Percentiles rank a stretch among this genome's conserved stretches.
Evolutionary conservation across 805 yeast genomes (phyloP).

Genomic region (Hanseniaspora hatyaiensis): DNA sequence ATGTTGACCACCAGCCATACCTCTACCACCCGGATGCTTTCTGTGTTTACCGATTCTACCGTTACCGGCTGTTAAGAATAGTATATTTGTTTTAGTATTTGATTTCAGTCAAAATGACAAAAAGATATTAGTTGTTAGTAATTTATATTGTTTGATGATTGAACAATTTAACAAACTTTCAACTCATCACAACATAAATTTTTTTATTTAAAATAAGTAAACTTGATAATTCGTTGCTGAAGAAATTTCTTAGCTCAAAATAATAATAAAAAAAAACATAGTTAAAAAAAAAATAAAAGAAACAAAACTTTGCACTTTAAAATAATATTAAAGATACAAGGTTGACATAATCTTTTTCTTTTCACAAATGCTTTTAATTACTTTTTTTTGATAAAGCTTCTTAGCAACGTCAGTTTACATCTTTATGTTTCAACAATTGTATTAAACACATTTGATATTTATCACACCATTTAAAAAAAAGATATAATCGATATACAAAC

Average conservation of each 20-base stretch:
- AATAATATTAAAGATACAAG: background rate
- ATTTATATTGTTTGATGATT: too few relatives aligned
- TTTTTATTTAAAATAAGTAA: too few relatives aligned
- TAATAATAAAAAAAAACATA: background rate
- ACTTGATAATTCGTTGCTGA: too few relatives aligned
- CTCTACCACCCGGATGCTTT: slow-evolving; percentile 99
- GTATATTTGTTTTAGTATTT: slow-evolving; percentile 18
- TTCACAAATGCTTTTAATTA: background rate
- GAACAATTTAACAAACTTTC: too few relatives aligned
- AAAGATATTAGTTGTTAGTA: slow-evolving; percentile 10
- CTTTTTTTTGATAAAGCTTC: background rate
- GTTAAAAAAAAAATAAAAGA: slow-evolving; percentile 1
- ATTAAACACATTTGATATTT: slow-evolving; percentile 3
- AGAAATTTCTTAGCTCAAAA: background rate
- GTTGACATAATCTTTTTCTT: background rate
- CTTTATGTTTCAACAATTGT: background rate
- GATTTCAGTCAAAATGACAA: too few relatives aligned
- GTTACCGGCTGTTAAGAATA: slow-evolving; percentile 72
- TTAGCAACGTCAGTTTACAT: background rate
- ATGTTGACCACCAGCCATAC: slow-evolving; percentile 99
- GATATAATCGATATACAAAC: background rate
- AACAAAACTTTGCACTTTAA: slow-evolving; percentile 11
- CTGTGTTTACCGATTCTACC: slow-evolving; percentile 99
- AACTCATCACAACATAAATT: too few relatives aligned
- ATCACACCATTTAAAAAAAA: background rate